These are phyloP conservation scores for Aureobasidium lini DNA, from an alignment of 2,329 filamentous ascomycete genomes.

Conservation along the genomic window DNA sequence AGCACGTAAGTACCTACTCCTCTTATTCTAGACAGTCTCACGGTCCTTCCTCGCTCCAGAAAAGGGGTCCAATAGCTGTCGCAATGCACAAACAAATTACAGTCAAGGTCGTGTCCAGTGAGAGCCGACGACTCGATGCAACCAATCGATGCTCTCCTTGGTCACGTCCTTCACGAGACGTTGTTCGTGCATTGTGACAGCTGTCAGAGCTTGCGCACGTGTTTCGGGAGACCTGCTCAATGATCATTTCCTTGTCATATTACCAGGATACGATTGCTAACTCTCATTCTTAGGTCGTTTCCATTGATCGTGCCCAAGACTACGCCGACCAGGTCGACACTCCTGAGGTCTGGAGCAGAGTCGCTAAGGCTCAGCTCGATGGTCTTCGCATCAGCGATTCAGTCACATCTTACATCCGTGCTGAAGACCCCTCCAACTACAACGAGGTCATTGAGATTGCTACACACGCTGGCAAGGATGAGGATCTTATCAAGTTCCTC, in stretches of 20 bases:
- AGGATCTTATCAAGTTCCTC: slow-evolving; percentile 92
- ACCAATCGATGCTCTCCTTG: background rate
- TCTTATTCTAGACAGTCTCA: background rate
- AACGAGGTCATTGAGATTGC: slow-evolving; percentile 93
- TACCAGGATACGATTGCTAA: background rate
- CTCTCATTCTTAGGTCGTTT: slow-evolving; percentile 49
- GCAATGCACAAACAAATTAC: background rate
- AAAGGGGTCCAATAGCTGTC: background rate
- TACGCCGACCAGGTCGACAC: slow-evolving; percentile 92
- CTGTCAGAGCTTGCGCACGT: background rate
- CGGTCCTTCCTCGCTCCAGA: background rate
- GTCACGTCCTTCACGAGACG: background rate
- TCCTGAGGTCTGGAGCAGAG: slow-evolving; percentile 95
- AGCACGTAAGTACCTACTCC: slow-evolving; percentile 56
- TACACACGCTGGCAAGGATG: slow-evolving; percentile 92
- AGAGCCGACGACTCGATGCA: background rate
- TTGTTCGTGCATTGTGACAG: background rate
- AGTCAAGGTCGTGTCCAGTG: background rate
- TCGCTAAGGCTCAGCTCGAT: slow-evolving; percentile 95
- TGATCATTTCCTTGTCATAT: too few relatives aligned
- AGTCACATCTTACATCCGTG: slow-evolving; percentile 96
- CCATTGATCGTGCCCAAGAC: slow-evolving; percentile 92
- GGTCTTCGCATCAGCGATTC: slow-evolving; percentile 86
- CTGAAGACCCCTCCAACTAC: slow-evolving; percentile 87
- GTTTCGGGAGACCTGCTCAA: background rate